Evolutionary conservation across 179 eudicot species (phyloP).

Genomic region (Heliamphora pulchella): DNA sequence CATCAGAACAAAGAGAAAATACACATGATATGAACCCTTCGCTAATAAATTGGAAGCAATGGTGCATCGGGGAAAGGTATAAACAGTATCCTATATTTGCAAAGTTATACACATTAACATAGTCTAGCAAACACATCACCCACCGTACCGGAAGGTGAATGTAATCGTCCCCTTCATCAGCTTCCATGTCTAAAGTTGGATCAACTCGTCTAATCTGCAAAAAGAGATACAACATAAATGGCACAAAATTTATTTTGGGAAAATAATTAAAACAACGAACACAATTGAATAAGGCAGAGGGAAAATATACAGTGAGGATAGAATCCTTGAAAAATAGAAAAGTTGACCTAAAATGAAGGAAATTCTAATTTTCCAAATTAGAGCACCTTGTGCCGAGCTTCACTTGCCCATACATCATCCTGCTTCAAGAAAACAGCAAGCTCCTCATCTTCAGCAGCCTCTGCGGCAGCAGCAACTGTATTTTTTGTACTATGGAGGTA

Average conservation of each 20-base stretch:
- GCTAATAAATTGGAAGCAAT: background rate
- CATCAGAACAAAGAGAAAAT: background rate
- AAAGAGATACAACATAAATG: background rate
- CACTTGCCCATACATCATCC: constrained; percentile 74
- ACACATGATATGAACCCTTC: background rate
- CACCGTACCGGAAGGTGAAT: constrained; percentile 74
- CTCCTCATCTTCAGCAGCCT: constrained; percentile 95
- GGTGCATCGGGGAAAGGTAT: background rate
- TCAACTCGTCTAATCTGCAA: constrained; percentile 86
- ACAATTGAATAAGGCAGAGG: no score
- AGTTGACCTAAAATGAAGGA: background rate
- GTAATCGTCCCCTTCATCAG: constrained; percentile 95
- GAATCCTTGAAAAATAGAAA: background rate
- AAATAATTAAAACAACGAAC: background rate
- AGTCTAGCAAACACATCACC: constrained; percentile 7
- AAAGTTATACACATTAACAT: constrained; percentile 6
- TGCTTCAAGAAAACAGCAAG: constrained; percentile 81
- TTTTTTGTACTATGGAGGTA: constrained; percentile 90
- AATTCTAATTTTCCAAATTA: background rate
- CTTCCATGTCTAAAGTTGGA: constrained; percentile 95
- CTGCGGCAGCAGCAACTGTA: constrained; percentile 91
- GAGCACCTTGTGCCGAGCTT: constrained; percentile 82
- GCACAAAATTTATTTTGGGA: background rate
- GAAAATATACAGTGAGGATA: constrained; percentile 8
- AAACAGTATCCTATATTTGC: background rate